phyloP scores from a whole-genome alignment of 1,139 yeast species.

The Candida pseudocylindracea region DNA sequence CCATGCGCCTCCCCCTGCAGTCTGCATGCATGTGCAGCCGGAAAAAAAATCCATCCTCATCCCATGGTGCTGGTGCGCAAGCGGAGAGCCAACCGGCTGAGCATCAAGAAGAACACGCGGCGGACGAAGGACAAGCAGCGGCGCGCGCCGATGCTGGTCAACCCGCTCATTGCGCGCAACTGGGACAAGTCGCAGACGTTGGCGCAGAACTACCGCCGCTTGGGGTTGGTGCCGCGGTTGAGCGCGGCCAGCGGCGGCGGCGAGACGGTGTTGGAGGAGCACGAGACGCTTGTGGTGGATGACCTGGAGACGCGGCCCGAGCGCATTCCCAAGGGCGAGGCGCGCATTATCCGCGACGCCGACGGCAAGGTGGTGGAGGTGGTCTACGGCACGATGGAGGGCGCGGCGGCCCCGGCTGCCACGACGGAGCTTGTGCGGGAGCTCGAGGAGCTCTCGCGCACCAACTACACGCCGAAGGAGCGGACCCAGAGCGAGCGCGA shows the following conservation, averaged over 20 bases:
- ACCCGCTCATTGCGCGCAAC: constrained; percentile 68
- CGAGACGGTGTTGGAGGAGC: constrained; percentile 23
- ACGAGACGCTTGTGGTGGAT: constrained; percentile 9
- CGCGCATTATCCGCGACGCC: constrained; percentile 50
- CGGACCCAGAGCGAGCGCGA: constrained; percentile 48
- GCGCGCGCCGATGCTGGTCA: constrained; percentile 36
- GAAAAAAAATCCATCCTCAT: neutral
- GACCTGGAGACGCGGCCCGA: constrained; percentile 21
- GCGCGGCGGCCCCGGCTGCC: constrained; percentile 1
- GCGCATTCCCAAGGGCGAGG: constrained; percentile 58
- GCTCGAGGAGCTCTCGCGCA: constrained; percentile 13
- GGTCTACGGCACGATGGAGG: constrained; percentile 42
- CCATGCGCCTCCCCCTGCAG: no score
- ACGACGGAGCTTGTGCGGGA: constrained; percentile 21
- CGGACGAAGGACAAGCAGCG: constrained; percentile 47
- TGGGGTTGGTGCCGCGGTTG: constrained; percentile 53
- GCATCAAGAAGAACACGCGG: constrained; percentile 46
- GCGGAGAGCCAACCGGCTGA: constrained; percentile 64
- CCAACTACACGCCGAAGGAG: constrained; percentile 7
- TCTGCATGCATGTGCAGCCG: no score
- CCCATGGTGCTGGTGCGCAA: constrained; percentile 64
- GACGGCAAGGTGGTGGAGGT: constrained; percentile 49
- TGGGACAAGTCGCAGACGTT: constrained; percentile 79
- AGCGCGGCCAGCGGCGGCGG: constrained; percentile 35
- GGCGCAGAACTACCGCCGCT: constrained; percentile 57